These are phyloP conservation scores for Posidonia oceanica DNA, from an alignment of 116 monocot genomes.

Conservation along the genomic window DNA sequence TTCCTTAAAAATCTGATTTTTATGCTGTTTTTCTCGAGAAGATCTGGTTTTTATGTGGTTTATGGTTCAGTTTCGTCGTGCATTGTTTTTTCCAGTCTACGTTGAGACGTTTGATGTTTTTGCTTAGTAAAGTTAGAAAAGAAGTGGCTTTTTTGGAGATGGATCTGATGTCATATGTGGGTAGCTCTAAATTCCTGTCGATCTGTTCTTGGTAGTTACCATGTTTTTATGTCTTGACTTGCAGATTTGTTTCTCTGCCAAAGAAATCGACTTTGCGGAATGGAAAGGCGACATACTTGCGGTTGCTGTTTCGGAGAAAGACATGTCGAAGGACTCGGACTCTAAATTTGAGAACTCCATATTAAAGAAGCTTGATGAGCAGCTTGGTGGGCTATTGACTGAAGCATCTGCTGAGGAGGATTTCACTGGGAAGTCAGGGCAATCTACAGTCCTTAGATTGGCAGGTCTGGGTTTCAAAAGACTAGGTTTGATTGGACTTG, in stretches of 20 bases:
- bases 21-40: not conserved
- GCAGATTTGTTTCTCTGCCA: slow-evolving; percentile 70
- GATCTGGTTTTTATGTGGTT: not conserved
- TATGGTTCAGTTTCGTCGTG: not conserved
- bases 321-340: slow-evolving; percentile 60
- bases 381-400: slow-evolving; percentile 55
- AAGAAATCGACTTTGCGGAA: slow-evolving; percentile 59
- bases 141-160: no score
- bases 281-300: slow-evolving; percentile 96
- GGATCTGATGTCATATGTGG: not conserved
- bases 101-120: not conserved
- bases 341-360: slow-evolving; percentile 63
- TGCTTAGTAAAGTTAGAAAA: not conserved
- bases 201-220: not conserved
- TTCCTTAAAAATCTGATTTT: not conserved
- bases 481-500: slow-evolving; percentile 56
- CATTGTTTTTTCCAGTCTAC: not conserved
- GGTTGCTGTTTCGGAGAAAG: slow-evolving; percentile 71
- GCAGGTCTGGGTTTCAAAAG: slow-evolving; percentile 73
- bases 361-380: slow-evolving; percentile 62
- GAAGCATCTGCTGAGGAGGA: slow-evolving; percentile 76
- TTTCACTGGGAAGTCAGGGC: slow-evolving; percentile 85
- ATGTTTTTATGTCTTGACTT: slow-evolving; percentile 5
- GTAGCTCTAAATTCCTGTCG: not conserved
- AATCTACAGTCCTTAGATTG: slow-evolving; percentile 68